Conservation (phyloP, 805 yeast genomes). For the Kurtzmaniella cleridarum region DNA sequence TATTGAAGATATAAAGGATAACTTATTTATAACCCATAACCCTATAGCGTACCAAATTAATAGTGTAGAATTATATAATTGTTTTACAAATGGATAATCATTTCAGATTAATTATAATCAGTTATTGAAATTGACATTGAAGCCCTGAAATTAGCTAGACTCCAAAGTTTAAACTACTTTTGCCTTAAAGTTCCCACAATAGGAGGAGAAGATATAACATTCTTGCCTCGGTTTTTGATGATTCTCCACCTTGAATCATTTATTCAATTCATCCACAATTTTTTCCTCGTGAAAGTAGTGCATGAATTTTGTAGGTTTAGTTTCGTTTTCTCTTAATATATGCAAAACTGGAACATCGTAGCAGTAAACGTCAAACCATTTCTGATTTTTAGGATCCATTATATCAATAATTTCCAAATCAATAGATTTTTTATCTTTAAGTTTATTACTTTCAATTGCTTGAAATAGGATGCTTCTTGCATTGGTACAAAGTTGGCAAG, state of each 20-base stretch:
- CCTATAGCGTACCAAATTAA: no score
- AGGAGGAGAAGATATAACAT: background rate
- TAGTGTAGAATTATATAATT: no score
- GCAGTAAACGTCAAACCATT: slow-evolving; percentile 69
- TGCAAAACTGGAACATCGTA: slow-evolving; percentile 79
- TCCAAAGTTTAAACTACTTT: no score
- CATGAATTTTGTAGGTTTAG: slow-evolving; percentile 55
- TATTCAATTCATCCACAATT: slow-evolving; percentile 45
- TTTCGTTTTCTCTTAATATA: slow-evolving; percentile 45
- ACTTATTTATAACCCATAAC: no score
- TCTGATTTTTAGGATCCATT: slow-evolving; percentile 49
- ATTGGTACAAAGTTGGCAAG: slow-evolving; percentile 64
- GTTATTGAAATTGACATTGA: no score
- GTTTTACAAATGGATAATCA: no score
- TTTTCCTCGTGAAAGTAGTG: slow-evolving; percentile 58
- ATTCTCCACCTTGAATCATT: slow-evolving; percentile 12
- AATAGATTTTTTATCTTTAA: slow-evolving; percentile 17
- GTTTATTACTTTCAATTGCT: slow-evolving; percentile 29
- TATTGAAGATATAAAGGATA: no score
- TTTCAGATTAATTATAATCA: no score
- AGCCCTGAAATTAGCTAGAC: no score
- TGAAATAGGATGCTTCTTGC: slow-evolving; percentile 49
- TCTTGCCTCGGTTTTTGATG: background rate
- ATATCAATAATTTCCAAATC: slow-evolving; percentile 49
- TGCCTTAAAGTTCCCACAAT: no score